phyloP scores from a whole-genome alignment of 1,284 basidiomycete species.

The Irpex rosettiformis region DNA sequence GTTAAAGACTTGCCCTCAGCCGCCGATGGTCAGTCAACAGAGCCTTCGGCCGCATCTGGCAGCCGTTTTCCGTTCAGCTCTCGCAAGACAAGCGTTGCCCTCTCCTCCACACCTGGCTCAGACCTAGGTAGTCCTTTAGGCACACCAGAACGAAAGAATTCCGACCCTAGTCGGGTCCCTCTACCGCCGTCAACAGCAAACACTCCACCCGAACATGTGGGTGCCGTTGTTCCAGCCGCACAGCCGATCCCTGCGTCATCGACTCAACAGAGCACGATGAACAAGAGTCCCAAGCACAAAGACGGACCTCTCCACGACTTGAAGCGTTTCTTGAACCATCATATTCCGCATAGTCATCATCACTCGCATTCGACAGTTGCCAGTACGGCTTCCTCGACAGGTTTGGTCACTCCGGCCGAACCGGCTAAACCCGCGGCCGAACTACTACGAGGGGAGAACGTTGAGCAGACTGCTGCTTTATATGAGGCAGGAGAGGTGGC shows the following conservation, averaged over 20 bases:
- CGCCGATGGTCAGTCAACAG: background rate
- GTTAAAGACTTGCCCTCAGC: constrained; percentile 12
- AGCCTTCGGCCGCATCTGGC: constrained; percentile 14
- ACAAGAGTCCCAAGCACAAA: constrained; percentile 32
- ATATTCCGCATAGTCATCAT: constrained; percentile 60
- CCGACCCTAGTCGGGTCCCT: constrained; percentile 8
- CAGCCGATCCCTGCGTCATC: constrained; percentile 8
- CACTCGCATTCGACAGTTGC: constrained; percentile 19
- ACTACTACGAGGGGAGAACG: constrained; percentile 34
- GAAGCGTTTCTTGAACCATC: constrained; percentile 88
- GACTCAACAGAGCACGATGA: constrained; percentile 4
- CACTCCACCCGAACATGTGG: constrained; percentile 18
- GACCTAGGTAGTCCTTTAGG: background rate
- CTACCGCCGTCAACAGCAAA: constrained; percentile 14
- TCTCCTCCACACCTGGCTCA: constrained; percentile 3
- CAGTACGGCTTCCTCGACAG: constrained; percentile 22
- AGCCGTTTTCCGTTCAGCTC: constrained; percentile 22
- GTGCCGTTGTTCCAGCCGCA: constrained; percentile 11
- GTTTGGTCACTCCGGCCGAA: constrained; percentile 34
- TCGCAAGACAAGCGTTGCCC: constrained; percentile 20
- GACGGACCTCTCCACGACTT: constrained; percentile 83
- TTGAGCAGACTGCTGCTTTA: constrained; percentile 32
- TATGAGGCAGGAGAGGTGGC: constrained; percentile 28
- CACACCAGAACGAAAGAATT: constrained; percentile 12
- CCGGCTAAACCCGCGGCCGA: constrained; percentile 30